phyloP scores from a whole-genome alignment of 2,329 filamentous ascomycete species.

The Fusarium lyarnte region DNA sequence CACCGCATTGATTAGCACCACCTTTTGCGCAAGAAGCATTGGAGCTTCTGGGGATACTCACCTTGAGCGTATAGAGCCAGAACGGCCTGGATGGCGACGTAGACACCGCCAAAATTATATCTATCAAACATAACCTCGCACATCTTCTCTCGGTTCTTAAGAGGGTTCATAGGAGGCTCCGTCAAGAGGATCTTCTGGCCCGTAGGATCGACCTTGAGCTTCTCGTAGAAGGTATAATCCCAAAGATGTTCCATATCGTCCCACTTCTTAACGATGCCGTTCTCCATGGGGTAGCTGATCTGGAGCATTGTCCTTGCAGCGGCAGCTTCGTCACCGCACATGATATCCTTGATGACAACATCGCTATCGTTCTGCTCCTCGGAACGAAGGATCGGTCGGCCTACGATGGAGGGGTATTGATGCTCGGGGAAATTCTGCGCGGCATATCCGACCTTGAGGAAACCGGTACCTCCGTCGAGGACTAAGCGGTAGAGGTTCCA shows the following conservation, averaged over 20 bases:
- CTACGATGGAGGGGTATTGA: constrained; percentile 98
- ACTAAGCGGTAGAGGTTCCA: constrained; percentile 63
- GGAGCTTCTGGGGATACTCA: constrained; percentile 49
- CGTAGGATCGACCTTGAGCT: constrained; percentile 90
- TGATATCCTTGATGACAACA: constrained; percentile 92
- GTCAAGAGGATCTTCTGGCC: constrained; percentile 98
- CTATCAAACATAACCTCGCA: constrained; percentile 99
- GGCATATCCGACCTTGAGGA: constrained; percentile 99
- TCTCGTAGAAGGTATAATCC: constrained; percentile 99
- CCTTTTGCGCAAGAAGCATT: neutral
- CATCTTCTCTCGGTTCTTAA: constrained; percentile 98
- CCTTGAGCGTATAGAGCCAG: constrained; percentile 96
- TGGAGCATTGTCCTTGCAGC: constrained; percentile 97
- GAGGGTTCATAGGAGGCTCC: constrained; percentile 96
- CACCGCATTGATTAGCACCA: constrained; percentile 20
- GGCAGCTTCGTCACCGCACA: constrained; percentile 98
- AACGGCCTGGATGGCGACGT: constrained; percentile 97
- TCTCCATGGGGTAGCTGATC: constrained; percentile 99
- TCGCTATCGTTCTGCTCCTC: constrained; percentile 78
- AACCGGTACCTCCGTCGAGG: constrained; percentile 99
- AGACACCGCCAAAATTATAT: constrained; percentile 95
- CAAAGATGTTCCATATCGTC: constrained; percentile 99
- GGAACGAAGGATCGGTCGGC: constrained; percentile 94
- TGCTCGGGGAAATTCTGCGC: constrained; percentile 99
- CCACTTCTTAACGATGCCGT: constrained; percentile 99